phyloP scores from a whole-genome alignment of 805 yeast species.

The Teunomyces barrocoloradensis region DNA sequence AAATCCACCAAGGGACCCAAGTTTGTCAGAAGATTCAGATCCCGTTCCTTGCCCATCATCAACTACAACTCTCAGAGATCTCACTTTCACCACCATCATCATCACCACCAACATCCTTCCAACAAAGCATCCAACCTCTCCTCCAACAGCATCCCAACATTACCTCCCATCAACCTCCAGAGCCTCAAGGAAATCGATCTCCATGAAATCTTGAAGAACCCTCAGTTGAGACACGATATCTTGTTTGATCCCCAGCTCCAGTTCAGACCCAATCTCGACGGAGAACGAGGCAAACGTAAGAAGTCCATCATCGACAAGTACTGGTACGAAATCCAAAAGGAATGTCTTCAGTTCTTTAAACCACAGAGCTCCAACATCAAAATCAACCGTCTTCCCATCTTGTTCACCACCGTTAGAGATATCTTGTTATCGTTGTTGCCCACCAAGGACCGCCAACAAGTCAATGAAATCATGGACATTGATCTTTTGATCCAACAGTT shows the following conservation, averaged over 20 bases:
- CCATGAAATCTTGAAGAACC: conserved; percentile 84
- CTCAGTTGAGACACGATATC: conserved; percentile 90
- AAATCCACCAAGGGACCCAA: conserved; percentile 28
- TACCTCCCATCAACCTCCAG: conserved; percentile 83
- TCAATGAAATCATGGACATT: conserved; percentile 71
- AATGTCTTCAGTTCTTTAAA: conserved; percentile 49
- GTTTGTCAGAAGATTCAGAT: conserved; percentile 34
- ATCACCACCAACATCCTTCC: conserved; percentile 12
- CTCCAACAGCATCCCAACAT: conserved; percentile 35
- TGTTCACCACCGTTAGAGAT: conserved; percentile 76
- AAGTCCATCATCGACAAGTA: conserved; percentile 73
- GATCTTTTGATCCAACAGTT: conserved; percentile 76
- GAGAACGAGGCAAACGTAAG: conserved; percentile 84
- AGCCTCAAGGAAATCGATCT: conserved; percentile 83
- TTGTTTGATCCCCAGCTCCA: conserved; percentile 89
- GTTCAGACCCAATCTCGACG: conserved; percentile 87
- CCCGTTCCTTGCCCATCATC: conserved; percentile 42
- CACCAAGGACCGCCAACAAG: conserved; percentile 63
- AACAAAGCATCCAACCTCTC: conserved; percentile 3
- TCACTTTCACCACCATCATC: conserved; percentile 16
- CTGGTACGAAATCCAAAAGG: conserved; percentile 75
- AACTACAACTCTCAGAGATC: conserved; percentile 25
- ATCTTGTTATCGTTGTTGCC: conserved; percentile 76
- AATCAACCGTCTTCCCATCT: conserved; percentile 54
- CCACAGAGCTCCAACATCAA: conserved; percentile 16